These are phyloP conservation scores for Aspergillus haitiensis DNA, from an alignment of 495 filamentous ascomycete species.

Conservation along the genomic window DNA sequence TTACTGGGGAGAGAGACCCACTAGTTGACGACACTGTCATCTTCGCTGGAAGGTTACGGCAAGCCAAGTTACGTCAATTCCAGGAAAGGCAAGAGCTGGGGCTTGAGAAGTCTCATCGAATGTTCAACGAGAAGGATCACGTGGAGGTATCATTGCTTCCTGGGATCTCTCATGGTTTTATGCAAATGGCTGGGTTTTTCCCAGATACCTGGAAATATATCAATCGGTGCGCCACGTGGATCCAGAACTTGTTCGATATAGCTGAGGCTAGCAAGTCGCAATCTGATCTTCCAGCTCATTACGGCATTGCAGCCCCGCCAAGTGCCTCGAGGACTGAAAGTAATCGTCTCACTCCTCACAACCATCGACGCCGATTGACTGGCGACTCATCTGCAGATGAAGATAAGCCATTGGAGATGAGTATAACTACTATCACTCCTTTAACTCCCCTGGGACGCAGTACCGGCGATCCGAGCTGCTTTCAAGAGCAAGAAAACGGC, in stretches of 20 bases:
- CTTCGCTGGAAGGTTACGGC: slow-evolving; percentile 81
- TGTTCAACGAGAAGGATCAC: slow-evolving; percentile 72
- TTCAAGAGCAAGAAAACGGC: background rate
- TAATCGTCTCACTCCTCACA: slow-evolving; percentile 17
- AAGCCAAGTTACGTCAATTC: slow-evolving; percentile 74
- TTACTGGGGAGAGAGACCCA: slow-evolving; percentile 93
- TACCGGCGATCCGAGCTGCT: background rate
- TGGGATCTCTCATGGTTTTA: slow-evolving; percentile 85
- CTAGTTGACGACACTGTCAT: slow-evolving; percentile 96
- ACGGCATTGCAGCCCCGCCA: background rate
- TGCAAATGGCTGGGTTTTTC: slow-evolving; percentile 85
- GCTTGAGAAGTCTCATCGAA: slow-evolving; percentile 47
- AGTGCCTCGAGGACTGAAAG: background rate
- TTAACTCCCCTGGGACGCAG: slow-evolving; percentile 21
- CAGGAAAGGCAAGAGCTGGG: slow-evolving; percentile 62
- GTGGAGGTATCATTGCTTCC: slow-evolving; percentile 84
- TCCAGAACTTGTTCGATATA: slow-evolving; percentile 64
- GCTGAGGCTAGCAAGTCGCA: slow-evolving; percentile 41
- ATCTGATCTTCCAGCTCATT: slow-evolving; percentile 22
- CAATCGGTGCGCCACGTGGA: slow-evolving; percentile 71
- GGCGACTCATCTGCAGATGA: slow-evolving; percentile 76
- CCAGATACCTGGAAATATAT: slow-evolving; percentile 85
- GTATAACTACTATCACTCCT: slow-evolving; percentile 44
- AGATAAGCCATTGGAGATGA: slow-evolving; percentile 79
- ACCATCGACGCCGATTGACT: slow-evolving; percentile 44